A percentile compares a stretch with the other conserved stretches of the same genome.
Evolutionary conservation across 2,329 filamentous ascomycete genomes (phyloP).

Genomic region (Aphanocladium album): DNA sequence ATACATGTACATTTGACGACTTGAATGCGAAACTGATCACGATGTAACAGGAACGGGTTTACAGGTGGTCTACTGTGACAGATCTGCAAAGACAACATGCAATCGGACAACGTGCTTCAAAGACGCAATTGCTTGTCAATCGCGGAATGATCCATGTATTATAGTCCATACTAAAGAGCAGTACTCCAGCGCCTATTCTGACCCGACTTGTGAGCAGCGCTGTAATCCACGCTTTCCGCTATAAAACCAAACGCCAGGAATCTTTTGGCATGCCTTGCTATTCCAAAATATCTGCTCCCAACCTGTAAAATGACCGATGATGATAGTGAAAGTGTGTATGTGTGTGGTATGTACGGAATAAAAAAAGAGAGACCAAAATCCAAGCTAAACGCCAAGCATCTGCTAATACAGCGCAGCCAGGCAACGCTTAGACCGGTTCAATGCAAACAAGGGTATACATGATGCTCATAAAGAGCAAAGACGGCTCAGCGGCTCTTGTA

Average conservation of each 20-base stretch:
- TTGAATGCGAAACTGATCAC: not conserved
- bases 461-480: not conserved
- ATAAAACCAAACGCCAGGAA: not conserved
- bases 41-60: not conserved
- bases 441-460: not conserved
- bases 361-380: not conserved
- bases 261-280: not conserved
- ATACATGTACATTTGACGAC: not conserved
- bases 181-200: not conserved
- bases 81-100: too few relatives aligned
- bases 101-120: too few relatives aligned
- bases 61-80: too few relatives aligned
- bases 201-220: not conserved
- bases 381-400: not conserved
- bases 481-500: too few relatives aligned
- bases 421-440: not conserved
- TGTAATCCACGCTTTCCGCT: too few relatives aligned
- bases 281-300: not conserved
- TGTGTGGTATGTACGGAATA: constrained; percentile 3
- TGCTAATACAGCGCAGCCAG: not conserved
- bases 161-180: not conserved
- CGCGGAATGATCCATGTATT: not conserved
- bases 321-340: not conserved
- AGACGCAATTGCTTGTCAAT: not conserved
- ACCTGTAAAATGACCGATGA: not conserved